Conservation (phyloP, 1,284 basidiomycete species). For the Rugosomyces carneus region DNA sequence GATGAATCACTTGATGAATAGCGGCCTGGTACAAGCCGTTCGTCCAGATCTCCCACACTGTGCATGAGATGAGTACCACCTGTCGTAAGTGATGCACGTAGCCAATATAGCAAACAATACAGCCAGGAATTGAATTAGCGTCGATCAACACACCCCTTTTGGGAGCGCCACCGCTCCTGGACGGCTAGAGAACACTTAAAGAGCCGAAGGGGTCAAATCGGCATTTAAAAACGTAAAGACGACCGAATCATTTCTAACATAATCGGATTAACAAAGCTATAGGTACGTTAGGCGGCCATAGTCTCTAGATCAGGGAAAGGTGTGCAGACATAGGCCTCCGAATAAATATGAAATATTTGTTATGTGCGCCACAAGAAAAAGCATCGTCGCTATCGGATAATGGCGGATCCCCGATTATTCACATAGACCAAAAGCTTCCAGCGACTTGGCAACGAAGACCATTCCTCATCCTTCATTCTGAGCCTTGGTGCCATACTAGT, state of each 20-base stretch:
- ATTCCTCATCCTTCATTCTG: slow-evolving; percentile 66
- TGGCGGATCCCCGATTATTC: slow-evolving; percentile 80
- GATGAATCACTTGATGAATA: slow-evolving; percentile 74
- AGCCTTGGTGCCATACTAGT: slow-evolving; percentile 74
- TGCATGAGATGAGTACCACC: too few species aligned
- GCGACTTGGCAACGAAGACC: slow-evolving; percentile 65
- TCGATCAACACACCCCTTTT: slow-evolving; percentile 70
- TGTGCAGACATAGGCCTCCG: not conserved
- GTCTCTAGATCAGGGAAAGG: slow-evolving; percentile 48
- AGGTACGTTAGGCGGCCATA: slow-evolving; percentile 81
- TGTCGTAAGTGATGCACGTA: too few species aligned
- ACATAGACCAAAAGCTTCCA: slow-evolving; percentile 85
- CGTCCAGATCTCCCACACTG: slow-evolving; percentile 85
- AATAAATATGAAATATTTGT: slow-evolving; percentile 33
- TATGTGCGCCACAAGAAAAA: slow-evolving; percentile 81
- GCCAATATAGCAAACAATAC: slow-evolving; percentile 78
- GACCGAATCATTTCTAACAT: not conserved
- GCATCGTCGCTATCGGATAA: slow-evolving; percentile 73
- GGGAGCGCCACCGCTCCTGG: slow-evolving; percentile 37
- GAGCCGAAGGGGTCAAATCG: slow-evolving; percentile 69
- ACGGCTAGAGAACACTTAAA: slow-evolving; percentile 72
- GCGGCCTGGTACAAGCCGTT: slow-evolving; percentile 72
- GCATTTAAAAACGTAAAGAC: slow-evolving; percentile 66
- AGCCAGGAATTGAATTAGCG: slow-evolving; percentile 72
- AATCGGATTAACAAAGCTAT: not conserved